Base-by-base conservation (phyloP, 2,329 filamentous ascomycete genomes). In the Phialocephala sp. region DNA sequence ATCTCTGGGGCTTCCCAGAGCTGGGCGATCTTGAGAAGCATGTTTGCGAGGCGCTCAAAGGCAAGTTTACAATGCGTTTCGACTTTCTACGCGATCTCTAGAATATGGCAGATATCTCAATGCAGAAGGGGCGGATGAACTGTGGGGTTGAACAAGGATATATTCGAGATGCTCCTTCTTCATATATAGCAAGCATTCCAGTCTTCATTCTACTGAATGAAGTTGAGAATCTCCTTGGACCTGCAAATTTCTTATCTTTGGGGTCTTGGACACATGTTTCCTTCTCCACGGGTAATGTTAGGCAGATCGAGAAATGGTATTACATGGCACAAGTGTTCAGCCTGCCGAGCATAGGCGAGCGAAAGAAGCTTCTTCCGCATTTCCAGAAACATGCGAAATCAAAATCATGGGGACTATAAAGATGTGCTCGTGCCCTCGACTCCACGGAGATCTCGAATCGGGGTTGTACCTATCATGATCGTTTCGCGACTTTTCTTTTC, bases 1-100 rank as follows among this genome's bases (percentile, higher is more conserved):
- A 75, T 67, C 58, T 73, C 71, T 50, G 73, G 73, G 24, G 73
- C 72, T n/a, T 61, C 22, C 73, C 73, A 75, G 52, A 75, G 68
- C 12, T 66, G 64, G 37, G 70, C 59, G 37, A 73, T 41, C 41
- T 66, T 67, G 66, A 74, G 73, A 41, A 60, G 65, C 72, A 73
- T 74, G 6, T 24, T 59, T 50, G 39, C 8, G n/a, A 43, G n/a
- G n/a, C n/a, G n/a, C n/a, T n/a, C n/a, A n/a, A n/a, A n/a, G n/a
- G n/a, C n/a, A n/a, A n/a, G n/a, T 11, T 59, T 47, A 15, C 18
- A 45, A 57, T 27, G n/a, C 22, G 32, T n/a, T 36, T 8, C 45
- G 39, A 41, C 18, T 12, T n/a, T n/a, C n/a, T n/a, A n/a, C n/a
- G n/a, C 35, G 58, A 43, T 45, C 27, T 43, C 8, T 15, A 36